Evolutionary conservation across 805 yeast genomes (phyloP).

Genomic region (Pichia kluyveri): DNA sequence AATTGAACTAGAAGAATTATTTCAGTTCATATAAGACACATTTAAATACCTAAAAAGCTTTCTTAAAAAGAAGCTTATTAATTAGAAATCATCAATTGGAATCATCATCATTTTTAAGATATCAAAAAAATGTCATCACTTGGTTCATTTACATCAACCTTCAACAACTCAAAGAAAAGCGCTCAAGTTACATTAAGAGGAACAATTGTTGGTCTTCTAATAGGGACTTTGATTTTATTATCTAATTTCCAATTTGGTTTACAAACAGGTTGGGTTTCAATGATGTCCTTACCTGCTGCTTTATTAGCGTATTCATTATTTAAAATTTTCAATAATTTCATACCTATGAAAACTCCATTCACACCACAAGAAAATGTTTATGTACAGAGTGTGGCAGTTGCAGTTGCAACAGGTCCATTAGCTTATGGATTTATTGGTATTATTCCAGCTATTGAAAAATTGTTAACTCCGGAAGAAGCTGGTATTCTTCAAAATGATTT

Average conservation of each 20-base stretch:
- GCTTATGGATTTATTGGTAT: conserved; percentile 95
- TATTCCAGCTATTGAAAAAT: conserved; percentile 90
- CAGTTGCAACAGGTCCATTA: conserved; percentile 95
- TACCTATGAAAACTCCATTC: conserved; percentile 33
- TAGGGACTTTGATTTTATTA: conserved; percentile 81
- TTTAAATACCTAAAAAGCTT: no score
- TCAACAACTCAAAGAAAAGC: conserved; percentile 29
- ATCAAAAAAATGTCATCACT: not conserved
- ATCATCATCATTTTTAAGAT: no score
- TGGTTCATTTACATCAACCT: not conserved
- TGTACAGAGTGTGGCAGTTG: conserved; percentile 88
- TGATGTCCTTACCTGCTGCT: conserved; percentile 97
- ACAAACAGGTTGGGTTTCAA: conserved; percentile 98
- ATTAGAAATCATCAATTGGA: no score
- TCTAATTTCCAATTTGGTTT: conserved; percentile 94
- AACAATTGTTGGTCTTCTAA: conserved; percentile 62
- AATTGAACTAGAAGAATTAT: no score
- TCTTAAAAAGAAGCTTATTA: no score
- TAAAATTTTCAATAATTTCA: conserved; percentile 36
- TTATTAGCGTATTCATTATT: conserved; percentile 78
- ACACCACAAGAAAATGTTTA: conserved; percentile 93
- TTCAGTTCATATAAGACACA: no score
- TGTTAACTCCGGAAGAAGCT: conserved; percentile 68
- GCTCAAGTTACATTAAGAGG: conserved; percentile 75
- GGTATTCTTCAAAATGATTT: conserved; percentile 37